These are phyloP conservation scores for Pachysandra terminalis DNA, from an alignment of 164 flowering plant genomes.

Conservation along the genomic window DNA sequence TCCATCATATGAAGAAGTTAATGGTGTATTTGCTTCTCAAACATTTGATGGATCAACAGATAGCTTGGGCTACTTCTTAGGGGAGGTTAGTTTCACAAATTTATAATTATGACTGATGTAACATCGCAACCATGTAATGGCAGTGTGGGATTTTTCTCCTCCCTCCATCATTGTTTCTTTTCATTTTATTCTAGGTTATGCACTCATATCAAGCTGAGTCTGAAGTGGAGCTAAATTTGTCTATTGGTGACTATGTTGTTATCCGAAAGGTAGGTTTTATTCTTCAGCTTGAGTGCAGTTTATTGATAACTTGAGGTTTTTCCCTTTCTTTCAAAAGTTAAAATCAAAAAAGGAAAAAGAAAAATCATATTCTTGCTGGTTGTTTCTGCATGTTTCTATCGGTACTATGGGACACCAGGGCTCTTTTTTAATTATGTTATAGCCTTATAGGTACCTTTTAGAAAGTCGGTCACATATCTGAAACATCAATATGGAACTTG, in stretches of 20 bases:
- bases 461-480: no score
- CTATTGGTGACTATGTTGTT: slow-evolving; percentile 64
- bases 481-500: no score
- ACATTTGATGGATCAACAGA: slow-evolving; percentile 49
- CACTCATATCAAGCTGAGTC: slow-evolving; percentile 61
- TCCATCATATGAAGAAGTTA: slow-evolving; percentile 72
- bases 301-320: background rate
- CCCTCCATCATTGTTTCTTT: background rate
- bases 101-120: background rate
- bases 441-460: no score
- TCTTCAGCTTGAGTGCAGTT: background rate
- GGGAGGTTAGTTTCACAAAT: slow-evolving; percentile 50
- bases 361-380: no score
- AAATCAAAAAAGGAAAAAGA: no score
- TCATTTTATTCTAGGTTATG: slow-evolving; percentile 47
- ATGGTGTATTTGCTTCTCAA: slow-evolving; percentile 53
- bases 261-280: slow-evolving; percentile 50
- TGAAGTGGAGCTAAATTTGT: slow-evolving; percentile 62
- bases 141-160: background rate
- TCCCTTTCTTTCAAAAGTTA: no score
- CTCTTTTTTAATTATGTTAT: no score
- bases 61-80: slow-evolving; percentile 66
- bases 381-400: no score
- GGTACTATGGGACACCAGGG: no score
- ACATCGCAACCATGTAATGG: background rate